These are phyloP conservation scores for Didymella pomorum DNA, from an alignment of 2,329 filamentous ascomycete species.

Conservation along the genomic window DNA sequence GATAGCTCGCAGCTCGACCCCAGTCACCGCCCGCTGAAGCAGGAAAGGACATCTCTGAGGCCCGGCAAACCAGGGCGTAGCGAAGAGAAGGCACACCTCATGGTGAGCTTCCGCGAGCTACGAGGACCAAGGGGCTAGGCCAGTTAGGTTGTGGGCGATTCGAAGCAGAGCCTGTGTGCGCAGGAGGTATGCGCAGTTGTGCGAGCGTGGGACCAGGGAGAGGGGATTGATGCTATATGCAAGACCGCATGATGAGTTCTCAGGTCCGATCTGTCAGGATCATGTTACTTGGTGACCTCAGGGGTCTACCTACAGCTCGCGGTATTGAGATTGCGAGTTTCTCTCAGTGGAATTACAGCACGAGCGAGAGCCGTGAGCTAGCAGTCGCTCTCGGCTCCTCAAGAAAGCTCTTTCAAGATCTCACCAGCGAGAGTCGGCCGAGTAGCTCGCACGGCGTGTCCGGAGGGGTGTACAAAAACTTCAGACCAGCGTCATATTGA, in stretches of 20 bases:
- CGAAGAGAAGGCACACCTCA: background rate
- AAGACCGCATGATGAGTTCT: background rate
- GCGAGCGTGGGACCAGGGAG: background rate
- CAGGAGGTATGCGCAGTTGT: background rate
- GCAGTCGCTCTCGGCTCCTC: too few relatives aligned
- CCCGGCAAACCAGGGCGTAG: background rate
- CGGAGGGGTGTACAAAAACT: background rate
- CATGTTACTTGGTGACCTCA: background rate
- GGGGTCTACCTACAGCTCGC: background rate
- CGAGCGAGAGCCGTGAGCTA: too few relatives aligned
- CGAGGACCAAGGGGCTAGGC: background rate
- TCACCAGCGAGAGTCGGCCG: background rate
- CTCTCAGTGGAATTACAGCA: too few relatives aligned
- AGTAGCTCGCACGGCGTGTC: too few relatives aligned
- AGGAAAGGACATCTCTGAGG: slow-evolving; percentile 14
- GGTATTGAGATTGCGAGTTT: too few relatives aligned
- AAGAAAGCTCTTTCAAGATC: background rate
- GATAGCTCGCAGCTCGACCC: slow-evolving; percentile 19
- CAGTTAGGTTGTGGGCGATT: background rate
- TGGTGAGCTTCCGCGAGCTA: slow-evolving; percentile 6
- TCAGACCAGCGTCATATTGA: background rate
- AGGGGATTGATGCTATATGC: background rate
- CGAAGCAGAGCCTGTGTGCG: background rate
- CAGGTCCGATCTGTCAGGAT: background rate
- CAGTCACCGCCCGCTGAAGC: slow-evolving; percentile 22